Conservation (phyloP, 768 basidiomycete genomes). For the Paxillus involutus region DNA sequence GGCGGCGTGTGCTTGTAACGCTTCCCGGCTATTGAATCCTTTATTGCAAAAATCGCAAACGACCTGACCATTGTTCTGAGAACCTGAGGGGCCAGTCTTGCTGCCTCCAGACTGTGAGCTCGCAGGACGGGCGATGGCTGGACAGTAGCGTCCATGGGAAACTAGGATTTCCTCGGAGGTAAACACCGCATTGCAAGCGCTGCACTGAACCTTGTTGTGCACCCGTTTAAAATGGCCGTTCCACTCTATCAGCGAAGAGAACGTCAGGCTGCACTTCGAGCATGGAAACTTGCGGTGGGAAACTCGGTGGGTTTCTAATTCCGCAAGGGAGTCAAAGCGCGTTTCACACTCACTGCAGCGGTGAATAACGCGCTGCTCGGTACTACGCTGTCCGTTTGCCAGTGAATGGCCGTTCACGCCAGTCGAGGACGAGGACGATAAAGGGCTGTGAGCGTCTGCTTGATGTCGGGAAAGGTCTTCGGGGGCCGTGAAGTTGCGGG, state of each 20-base stretch:
- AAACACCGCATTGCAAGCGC: constrained; percentile 6
- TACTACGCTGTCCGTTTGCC: neutral
- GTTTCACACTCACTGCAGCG: constrained; percentile 20
- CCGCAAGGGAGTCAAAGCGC: constrained; percentile 12
- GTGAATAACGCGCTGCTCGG: constrained; percentile 7
- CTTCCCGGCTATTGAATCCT: constrained; percentile 16
- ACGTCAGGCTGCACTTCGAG: constrained; percentile 23
- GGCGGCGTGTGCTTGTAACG: constrained; percentile 24
- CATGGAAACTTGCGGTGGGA: constrained; percentile 22
- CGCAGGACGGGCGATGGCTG: constrained; percentile 10
- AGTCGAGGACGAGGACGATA: neutral
- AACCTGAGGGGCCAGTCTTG: constrained; percentile 4
- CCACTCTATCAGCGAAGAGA: constrained; percentile 26
- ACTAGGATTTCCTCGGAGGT: constrained; percentile 2
- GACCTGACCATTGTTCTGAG: constrained; percentile 3
- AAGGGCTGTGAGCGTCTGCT: neutral
- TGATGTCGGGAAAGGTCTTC: constrained; percentile 3
- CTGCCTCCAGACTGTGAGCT: constrained; percentile 17
- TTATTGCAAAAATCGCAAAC: constrained; percentile 24
- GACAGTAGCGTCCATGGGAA: constrained; percentile 12
- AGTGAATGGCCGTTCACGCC: neutral
- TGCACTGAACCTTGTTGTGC: constrained; percentile 11
- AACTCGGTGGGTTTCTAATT: constrained; percentile 21
- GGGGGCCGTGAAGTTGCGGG: neutral
- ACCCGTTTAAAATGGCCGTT: constrained; percentile 25